Base-by-base conservation (phyloP, 2,329 filamentous ascomycete species). In the Penicillium sp. region DNA sequence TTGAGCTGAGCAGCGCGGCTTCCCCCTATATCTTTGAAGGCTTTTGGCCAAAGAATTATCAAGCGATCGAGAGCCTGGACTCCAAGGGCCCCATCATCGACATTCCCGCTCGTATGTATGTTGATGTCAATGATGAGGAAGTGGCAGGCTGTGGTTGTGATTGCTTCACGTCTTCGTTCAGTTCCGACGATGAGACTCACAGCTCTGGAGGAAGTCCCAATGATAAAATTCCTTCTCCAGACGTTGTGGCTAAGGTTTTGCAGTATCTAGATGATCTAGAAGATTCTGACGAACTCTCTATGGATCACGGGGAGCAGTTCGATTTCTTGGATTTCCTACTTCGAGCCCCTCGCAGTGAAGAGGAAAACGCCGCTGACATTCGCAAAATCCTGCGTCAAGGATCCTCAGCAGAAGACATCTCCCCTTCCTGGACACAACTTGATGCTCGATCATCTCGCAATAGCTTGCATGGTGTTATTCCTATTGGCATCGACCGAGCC, bases 41-140 rank as follows among this genome's bases (percentile, higher is more conserved):
- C 19, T 4, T 14, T 6, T 1, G 24, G 9, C 11, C 36, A 6
- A 40, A 33, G 2, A 7, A 24, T 0, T 54, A 49, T 33, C 49
- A 9, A 4, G 4, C 1, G 3, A 56, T 66, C 9, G 63, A 66
- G n/a, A 60, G 63, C 9, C 6, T 61, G 16, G 24, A 46, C 19
- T 27, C 24, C 5, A 19, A 31, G 5, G 33, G 16, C 3, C 35
- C 56, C 0, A 27, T 58, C 1, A 33, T 66, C 13, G 35, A 63
- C 22, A 24, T 62, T 10, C 31, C 46, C 9, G 59, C 37, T 6
- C 50, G 54, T 13, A 56, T 63, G 50, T 55, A 41, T 35, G 2
- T 22, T 27, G 14, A 37, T 37, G 37, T 31, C 10, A 56, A 22
- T 36, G 46, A 35, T 13, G 19, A 33, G 11, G 11, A 31, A 41